A percentile compares a stretch with the other conserved stretches of the same genome.
Conservation (phyloP, 1,284 basidiomycete species). For the Microbotryum saponariae region DNA sequence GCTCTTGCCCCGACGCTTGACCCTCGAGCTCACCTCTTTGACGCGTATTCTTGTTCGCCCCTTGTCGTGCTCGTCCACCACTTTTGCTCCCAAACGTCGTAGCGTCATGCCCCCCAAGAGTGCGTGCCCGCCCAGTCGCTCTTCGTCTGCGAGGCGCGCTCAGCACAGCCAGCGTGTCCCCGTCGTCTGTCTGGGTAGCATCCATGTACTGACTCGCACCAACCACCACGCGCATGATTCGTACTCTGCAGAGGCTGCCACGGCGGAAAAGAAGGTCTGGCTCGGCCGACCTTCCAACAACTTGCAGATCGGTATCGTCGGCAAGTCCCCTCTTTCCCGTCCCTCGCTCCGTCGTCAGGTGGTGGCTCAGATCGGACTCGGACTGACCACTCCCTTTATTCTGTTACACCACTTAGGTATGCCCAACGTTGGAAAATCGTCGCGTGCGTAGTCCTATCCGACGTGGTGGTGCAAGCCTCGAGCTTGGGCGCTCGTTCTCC, state of each 20-base stretch:
- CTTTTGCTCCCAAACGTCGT: slow-evolving; percentile 4
- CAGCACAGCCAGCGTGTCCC: too few relatives aligned
- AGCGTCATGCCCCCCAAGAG: slow-evolving; percentile 30
- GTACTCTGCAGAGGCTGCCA: slow-evolving; percentile 50
- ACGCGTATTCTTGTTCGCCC: slow-evolving; percentile 10
- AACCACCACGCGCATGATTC: slow-evolving; percentile 67
- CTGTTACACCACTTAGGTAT: slow-evolving; percentile 40
- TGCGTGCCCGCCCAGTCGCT: background rate
- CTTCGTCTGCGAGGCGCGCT: too few relatives aligned
- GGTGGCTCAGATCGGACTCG: slow-evolving; percentile 36
- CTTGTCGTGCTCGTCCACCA: slow-evolving; percentile 4
- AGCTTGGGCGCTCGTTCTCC: too few relatives aligned
- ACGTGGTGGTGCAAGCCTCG: slow-evolving; percentile 43
- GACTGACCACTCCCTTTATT: too few relatives aligned
- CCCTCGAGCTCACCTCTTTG: background rate
- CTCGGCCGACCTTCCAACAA: slow-evolving; percentile 89
- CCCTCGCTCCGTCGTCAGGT: slow-evolving; percentile 43
- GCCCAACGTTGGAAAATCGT: slow-evolving; percentile 89
- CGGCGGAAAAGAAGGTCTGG: slow-evolving; percentile 69
- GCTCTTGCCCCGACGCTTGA: slow-evolving; percentile 1
- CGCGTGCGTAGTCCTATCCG: slow-evolving; percentile 43
- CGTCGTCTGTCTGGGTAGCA: too few relatives aligned
- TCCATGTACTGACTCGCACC: too few relatives aligned
- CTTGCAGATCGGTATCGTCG: slow-evolving; percentile 86
- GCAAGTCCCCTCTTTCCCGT: slow-evolving; percentile 86